These are phyloP conservation scores for Picea sitchensis DNA, from an alignment of 75 land plant genomes.

Conservation along the genomic window DNA sequence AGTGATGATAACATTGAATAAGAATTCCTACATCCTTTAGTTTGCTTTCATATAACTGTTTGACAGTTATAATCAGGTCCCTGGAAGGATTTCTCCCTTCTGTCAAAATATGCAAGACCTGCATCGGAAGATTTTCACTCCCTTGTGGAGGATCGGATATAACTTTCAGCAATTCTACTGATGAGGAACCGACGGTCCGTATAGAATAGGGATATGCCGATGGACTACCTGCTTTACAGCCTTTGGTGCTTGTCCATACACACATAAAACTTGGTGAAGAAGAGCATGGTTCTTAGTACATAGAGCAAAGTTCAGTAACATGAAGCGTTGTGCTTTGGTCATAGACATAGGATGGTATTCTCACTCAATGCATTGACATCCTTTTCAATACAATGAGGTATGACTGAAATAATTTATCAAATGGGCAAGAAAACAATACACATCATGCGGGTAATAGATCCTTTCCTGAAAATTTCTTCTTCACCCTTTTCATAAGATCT, in stretches of 20 bases:
- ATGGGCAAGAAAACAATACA: no score
- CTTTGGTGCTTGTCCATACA: slow-evolving; percentile 75
- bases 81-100: slow-evolving; percentile 71
- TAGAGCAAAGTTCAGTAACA: slow-evolving; percentile 83
- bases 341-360: slow-evolving; percentile 28
- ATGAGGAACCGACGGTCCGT: slow-evolving; percentile 70
- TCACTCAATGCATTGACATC: slow-evolving; percentile 21
- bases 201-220: slow-evolving; percentile 77
- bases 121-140: slow-evolving; percentile 72
- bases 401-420: no score
- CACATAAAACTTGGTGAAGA: slow-evolving; percentile 66
- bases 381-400: no score
- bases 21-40: slow-evolving; percentile 92
- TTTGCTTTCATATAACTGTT: slow-evolving; percentile 83
- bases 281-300: slow-evolving; percentile 92
- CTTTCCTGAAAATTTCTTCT: no score
- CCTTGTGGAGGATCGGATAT: slow-evolving; percentile 93
- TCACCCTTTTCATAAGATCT: no score
- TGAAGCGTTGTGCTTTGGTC: slow-evolving; percentile 65
- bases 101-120: slow-evolving; percentile 85
- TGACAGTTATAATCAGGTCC: slow-evolving; percentile 78
- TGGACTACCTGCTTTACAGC: slow-evolving; percentile 90
- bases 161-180: slow-evolving; percentile 63
- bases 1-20: slow-evolving; percentile 86
- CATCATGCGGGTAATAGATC: no score